Conservation (phyloP, 2,329 filamentous ascomycete genomes). For the Coleophoma crateriformis region DNA sequence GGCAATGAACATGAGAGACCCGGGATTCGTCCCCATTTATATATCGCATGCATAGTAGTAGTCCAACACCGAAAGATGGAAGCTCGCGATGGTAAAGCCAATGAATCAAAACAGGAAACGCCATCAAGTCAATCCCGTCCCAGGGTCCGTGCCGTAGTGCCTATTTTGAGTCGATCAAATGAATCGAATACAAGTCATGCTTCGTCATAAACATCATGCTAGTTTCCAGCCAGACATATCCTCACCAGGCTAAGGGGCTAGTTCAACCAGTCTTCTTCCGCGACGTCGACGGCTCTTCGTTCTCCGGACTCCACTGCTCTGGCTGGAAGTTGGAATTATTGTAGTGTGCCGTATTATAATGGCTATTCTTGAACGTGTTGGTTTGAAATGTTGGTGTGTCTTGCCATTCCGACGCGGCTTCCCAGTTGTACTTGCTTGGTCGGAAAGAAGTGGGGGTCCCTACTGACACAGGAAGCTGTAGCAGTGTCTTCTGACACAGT, state of each 20-base stretch:
- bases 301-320: slow-evolving; percentile 38
- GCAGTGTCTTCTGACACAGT: slow-evolving; percentile 5
- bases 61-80: no score
- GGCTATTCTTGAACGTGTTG: slow-evolving; percentile 59
- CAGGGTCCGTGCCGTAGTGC: no score
- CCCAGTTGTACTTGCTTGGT: slow-evolving; percentile 27
- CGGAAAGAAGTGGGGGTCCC: slow-evolving; percentile 20
- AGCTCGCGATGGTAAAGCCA: no score
- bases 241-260: neutral
- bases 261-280: slow-evolving; percentile 1
- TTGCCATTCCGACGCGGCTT: slow-evolving; percentile 21
- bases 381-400: slow-evolving; percentile 32
- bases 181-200: no score
- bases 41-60: no score
- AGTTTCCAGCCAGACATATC: no score
- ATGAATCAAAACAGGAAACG: no score
- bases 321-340: slow-evolving; percentile 59
- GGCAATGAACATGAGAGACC: no score
- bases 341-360: slow-evolving; percentile 63
- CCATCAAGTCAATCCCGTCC: no score
- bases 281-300: slow-evolving; percentile 16
- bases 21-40: no score
- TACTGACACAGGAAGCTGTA: slow-evolving; percentile 9
- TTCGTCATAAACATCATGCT: no score
- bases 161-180: no score